Base-by-base conservation (phyloP, 768 basidiomycete species). In the Calocera viscosa region DNA sequence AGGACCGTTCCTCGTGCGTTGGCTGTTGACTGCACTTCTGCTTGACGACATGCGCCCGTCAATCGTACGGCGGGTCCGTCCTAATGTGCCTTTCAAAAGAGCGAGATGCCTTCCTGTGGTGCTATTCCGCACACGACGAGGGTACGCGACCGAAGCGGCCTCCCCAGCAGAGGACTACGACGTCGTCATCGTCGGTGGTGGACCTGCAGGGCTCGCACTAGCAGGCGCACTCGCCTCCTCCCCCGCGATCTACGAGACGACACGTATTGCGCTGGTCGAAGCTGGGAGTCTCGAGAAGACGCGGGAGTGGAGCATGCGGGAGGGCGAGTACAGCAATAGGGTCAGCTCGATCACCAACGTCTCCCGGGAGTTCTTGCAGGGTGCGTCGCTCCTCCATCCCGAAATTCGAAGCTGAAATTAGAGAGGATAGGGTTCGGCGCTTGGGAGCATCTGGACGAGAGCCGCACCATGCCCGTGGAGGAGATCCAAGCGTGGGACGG, bases 401-500 rank as follows among this genome's bases (percentile, higher is more conserved):
- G 32, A 64, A 40, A 1, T n/a, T n/a, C n/a, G 38, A 16, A 34
- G 17, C 34, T 65, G 24, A 33, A 72, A 60, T 39, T 17, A 63
- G 10, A 26, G 40, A 49, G 22, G 49, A 28, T 66, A 94, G 94
- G 82, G 63, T 88, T 87, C 71, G 91, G 90, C 14, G 87, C 84
- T n/a, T 98, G 94, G 95, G 72, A 80, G 12, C 77, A 88, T 76
- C 82, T 98, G 28, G 87, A 92, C 16, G 73, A 77, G 24, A 70
- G 74, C 14, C 82, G 94, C 30, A 89, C 90, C 1, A 81, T 83
- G 66, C 83, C 86, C 0, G 79, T 98, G 22, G 84, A 89, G 70
- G 86, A 91, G 70, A 92, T 98, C 87, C 86, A 94, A 92, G 86
- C 95, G 14, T 99, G 94, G 95, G 94, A 96, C 73, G 93, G 93